Conservation (phyloP, 495 filamentous ascomycete species). For the Hypoxylon fuscum region DNA sequence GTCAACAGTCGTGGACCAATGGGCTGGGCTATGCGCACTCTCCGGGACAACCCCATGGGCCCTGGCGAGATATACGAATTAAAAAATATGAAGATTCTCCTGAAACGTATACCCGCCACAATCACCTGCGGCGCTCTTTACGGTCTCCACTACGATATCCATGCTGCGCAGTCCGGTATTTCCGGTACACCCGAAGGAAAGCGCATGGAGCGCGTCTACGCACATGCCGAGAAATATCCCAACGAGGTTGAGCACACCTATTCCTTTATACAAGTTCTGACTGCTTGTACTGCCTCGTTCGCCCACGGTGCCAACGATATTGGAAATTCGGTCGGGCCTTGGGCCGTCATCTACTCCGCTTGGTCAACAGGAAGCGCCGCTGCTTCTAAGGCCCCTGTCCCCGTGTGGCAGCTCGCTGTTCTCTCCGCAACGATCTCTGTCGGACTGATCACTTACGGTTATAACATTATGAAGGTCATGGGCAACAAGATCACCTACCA, state of each 20-base stretch:
- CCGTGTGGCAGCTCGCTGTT: constrained; percentile 69
- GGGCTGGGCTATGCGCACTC: constrained; percentile 76
- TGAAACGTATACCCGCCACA: constrained; percentile 68
- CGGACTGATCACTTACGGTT: constrained; percentile 70
- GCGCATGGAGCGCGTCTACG: constrained; percentile 69
- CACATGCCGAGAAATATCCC: constrained; percentile 66
- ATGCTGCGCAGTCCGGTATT: constrained; percentile 70
- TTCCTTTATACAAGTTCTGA: constrained; percentile 69
- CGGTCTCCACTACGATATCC: constrained; percentile 77
- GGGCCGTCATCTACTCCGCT: constrained; percentile 68
- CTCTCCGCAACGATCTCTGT: constrained; percentile 61
- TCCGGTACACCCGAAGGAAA: constrained; percentile 71
- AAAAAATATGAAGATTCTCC: constrained; percentile 66
- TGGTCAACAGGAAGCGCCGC: constrained; percentile 62
- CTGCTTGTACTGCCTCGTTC: constrained; percentile 70
- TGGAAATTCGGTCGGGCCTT: constrained; percentile 72
- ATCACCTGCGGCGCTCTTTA: constrained; percentile 66
- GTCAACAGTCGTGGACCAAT: constrained; percentile 66
- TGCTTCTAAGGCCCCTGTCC: constrained; percentile 59
- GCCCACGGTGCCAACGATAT: constrained; percentile 76
- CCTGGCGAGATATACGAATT: constrained; percentile 72
- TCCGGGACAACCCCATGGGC: constrained; percentile 73
- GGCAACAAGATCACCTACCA: constrained; percentile 75
- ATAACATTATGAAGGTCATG: constrained; percentile 77
- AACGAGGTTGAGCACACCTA: constrained; percentile 73